Evolutionary conservation across 1,284 basidiomycete genomes (phyloP).

Genomic region (Gymnopus androsaceus): DNA sequence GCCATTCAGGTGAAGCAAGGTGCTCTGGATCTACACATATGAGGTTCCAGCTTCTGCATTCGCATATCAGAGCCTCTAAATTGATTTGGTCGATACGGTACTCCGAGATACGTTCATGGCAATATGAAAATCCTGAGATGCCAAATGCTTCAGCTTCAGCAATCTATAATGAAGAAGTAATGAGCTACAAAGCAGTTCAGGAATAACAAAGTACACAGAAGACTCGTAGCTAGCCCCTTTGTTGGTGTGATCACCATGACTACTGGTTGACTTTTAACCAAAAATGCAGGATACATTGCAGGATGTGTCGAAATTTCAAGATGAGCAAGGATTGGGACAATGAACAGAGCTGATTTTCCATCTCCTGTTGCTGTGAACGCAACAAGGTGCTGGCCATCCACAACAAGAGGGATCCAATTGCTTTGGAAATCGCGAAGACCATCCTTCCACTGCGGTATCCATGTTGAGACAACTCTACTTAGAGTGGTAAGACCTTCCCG

Average conservation of each 20-base stretch:
- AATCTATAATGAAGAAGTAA: not conserved
- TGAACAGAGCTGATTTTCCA: constrained; percentile 20
- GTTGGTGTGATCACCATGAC: constrained; percentile 16
- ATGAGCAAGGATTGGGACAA: constrained; percentile 1
- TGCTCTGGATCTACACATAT: constrained; percentile 15
- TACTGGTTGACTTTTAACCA: not conserved
- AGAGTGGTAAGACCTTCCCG: not conserved
- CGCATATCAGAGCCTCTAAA: constrained; percentile 4
- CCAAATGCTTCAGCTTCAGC: not conserved
- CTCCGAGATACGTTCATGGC: constrained; percentile 11
- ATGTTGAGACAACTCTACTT: not conserved
- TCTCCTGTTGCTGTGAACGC: constrained; percentile 32
- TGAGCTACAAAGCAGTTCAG: not conserved
- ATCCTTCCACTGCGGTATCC: constrained; percentile 1
- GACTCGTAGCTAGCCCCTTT: constrained; percentile 12
- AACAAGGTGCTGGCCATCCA: constrained; percentile 5
- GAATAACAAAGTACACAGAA: constrained; percentile 1
- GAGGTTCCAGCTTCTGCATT: constrained; percentile 11
- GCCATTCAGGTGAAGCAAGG: constrained; percentile 11
- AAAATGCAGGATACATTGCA: not conserved
- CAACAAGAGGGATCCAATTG: constrained; percentile 1
- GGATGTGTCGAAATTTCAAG: constrained; percentile 9
- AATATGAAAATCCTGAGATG: constrained; percentile 11
- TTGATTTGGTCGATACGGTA: constrained; percentile 1
- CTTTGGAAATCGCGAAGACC: constrained; percentile 1